A percentile compares a stretch with the other conserved stretches of the same genome.
Conservation (phyloP, 148 eudicot genomes). For the Amaranthus cruentus region DNA sequence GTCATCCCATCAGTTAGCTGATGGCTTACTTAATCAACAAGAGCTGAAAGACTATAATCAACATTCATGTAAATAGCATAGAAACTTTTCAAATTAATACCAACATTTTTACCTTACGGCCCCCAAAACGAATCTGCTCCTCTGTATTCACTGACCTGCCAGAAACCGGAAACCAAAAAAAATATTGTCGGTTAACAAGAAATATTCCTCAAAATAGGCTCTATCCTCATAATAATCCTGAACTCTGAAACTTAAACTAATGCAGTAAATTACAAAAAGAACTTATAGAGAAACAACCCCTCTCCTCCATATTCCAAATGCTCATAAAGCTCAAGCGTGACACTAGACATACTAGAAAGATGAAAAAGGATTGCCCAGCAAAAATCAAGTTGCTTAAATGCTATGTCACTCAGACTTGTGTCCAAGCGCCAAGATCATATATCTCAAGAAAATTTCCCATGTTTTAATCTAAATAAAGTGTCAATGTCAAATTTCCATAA, state of each 20-base stretch:
- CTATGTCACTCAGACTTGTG: too few species aligned
- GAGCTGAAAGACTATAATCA: neutral
- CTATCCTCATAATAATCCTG: neutral
- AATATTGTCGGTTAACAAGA: neutral
- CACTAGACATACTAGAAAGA: neutral
- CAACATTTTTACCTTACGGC: conserved; percentile 32
- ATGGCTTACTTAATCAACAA: conserved; percentile 11
- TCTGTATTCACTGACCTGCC: conserved; percentile 46
- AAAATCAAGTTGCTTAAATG: too few species aligned
- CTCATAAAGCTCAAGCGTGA: neutral
- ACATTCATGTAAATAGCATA: conserved; percentile 2
- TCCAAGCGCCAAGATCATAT: too few species aligned
- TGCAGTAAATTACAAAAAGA: neutral
- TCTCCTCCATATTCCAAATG: neutral
- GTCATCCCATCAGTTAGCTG: neutral
- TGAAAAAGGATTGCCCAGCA: too few species aligned
- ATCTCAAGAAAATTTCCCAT: too few species aligned
- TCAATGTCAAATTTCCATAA: too few species aligned
- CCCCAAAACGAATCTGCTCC: conserved; percentile 23
- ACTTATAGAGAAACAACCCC: neutral
- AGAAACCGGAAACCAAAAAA: conserved; percentile 12
- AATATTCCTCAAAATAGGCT: neutral
- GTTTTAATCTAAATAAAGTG: too few species aligned
- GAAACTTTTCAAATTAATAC: neutral
- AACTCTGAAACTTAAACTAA: neutral